These are phyloP conservation scores for Aspergillus ruber DNA, from an alignment of 2,329 filamentous ascomycete genomes.

Conservation along the genomic window DNA sequence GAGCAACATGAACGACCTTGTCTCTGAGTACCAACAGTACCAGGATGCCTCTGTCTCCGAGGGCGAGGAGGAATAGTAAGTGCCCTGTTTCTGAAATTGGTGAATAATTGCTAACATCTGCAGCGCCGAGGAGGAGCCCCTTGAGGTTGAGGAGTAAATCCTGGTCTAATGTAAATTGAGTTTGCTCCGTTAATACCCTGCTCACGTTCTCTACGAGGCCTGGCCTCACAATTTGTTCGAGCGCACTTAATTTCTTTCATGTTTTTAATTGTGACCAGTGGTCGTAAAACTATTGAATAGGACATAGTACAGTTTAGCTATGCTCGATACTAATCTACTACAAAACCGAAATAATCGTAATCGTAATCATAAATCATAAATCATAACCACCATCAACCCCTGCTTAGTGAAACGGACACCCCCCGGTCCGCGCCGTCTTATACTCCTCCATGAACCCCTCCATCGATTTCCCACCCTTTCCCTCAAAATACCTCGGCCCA, in stretches of 20 bases:
- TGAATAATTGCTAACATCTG: constrained; percentile 13
- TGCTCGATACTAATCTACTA: too few relatives aligned
- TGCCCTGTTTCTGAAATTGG: constrained; percentile 4
- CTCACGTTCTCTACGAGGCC: constrained; percentile 24
- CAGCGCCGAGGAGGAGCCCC: constrained; percentile 67
- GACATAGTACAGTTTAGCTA: constrained; percentile 26
- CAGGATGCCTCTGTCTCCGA: constrained; percentile 97
- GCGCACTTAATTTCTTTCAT: constrained; percentile 31
- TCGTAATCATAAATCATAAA: too few relatives aligned
- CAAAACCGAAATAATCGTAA: too few relatives aligned
- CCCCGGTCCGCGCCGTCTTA: constrained; percentile 35
- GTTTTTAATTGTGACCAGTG: constrained; percentile 26
- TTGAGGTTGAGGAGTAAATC: constrained; percentile 65
- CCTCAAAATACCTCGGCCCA: constrained; percentile 53
- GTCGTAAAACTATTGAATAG: constrained; percentile 18
- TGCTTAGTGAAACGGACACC: constrained; percentile 44
- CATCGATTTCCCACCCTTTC: constrained; percentile 39
- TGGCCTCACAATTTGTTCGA: constrained; percentile 28
- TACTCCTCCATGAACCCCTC: constrained; percentile 37
- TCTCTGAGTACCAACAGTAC: constrained; percentile 99
- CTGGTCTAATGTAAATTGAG: constrained; percentile 18
- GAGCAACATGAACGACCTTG: constrained; percentile 99
- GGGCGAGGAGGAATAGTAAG: constrained; percentile 84
- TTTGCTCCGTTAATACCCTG: constrained; percentile 32
- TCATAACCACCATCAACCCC: too few relatives aligned